Percentiles rank a stretch among this genome's conserved stretches.
These are phyloP conservation scores for Penicillium lagena DNA, from an alignment of 495 filamentous ascomycete genomes.

Conservation along the genomic window DNA sequence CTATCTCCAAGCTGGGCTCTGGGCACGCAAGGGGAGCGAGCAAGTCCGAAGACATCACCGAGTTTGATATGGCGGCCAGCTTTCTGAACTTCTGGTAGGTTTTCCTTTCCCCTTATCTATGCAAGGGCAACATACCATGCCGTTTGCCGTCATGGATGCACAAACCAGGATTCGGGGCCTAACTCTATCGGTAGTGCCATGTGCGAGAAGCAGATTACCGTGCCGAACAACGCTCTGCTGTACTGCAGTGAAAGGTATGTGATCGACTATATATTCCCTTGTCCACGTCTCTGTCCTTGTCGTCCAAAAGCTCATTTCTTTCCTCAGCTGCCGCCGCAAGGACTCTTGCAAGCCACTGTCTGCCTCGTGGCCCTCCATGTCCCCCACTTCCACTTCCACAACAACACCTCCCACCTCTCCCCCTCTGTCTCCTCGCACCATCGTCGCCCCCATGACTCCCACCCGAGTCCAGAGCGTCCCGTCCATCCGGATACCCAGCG, in stretches of 20 bases:
- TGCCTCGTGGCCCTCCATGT: slow-evolving; percentile 20
- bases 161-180: slow-evolving; percentile 1
- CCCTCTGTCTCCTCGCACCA: slow-evolving; percentile 32
- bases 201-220: slow-evolving; percentile 62
- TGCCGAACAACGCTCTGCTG: slow-evolving; percentile 54
- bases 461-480: slow-evolving; percentile 24
- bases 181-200: slow-evolving; percentile 41
- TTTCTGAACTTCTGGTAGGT: slow-evolving; percentile 63
- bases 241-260: slow-evolving; percentile 52
- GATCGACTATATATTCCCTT: slow-evolving; percentile 4
- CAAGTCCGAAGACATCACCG: slow-evolving; percentile 35
- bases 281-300: too few species aligned
- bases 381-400: slow-evolving; percentile 2
- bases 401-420: slow-evolving; percentile 27
- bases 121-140: slow-evolving; percentile 7
- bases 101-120: slow-evolving; percentile 17
- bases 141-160: slow-evolving; percentile 12
- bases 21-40: slow-evolving; percentile 19
- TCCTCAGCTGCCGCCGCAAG: slow-evolving; percentile 45
- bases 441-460: slow-evolving; percentile 39
- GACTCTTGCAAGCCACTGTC: slow-evolving; percentile 45
- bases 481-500: slow-evolving; percentile 35
- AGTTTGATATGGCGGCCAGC: slow-evolving; percentile 50
- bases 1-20: slow-evolving; percentile 36
- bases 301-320: slow-evolving; percentile 1